Percentiles rank a stretch among this genome's conserved stretches.
These are phyloP conservation scores for Saccharata proteae DNA, from an alignment of 2,329 filamentous ascomycete genomes.

Conservation along the genomic window DNA sequence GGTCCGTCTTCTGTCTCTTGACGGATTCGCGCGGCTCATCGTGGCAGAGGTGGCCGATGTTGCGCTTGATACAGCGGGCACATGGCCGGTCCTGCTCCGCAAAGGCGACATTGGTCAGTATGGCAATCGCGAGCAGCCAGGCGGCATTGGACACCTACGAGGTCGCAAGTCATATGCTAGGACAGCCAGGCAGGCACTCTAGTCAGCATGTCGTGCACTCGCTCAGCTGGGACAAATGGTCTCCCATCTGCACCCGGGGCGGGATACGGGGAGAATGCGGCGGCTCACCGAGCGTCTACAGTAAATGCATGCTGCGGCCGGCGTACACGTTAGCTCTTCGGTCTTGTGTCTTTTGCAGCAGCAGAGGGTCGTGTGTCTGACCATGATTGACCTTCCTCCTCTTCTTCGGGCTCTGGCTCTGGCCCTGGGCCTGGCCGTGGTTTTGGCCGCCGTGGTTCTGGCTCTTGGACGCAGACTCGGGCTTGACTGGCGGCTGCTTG, in stretches of 20 bases:
- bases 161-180: constrained; percentile 43
- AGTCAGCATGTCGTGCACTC: constrained; percentile 21
- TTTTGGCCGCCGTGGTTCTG: not conserved
- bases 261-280: constrained; percentile 10
- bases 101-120: constrained; percentile 21
- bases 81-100: constrained; percentile 73
- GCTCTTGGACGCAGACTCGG: constrained; percentile 1
- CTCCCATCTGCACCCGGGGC: constrained; percentile 5
- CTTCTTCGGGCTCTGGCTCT: constrained; percentile 29
- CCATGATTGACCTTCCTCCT: constrained; percentile 43
- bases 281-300: constrained; percentile 39
- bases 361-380: constrained; percentile 18
- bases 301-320: constrained; percentile 36
- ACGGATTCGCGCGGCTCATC: constrained; percentile 83
- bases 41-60: constrained; percentile 96
- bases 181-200: constrained; percentile 11
- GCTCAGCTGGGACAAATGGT: constrained; percentile 10
- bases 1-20: constrained; percentile 61
- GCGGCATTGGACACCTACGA: constrained; percentile 23
- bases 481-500: too few species aligned
- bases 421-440: not conserved
- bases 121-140: constrained; percentile 11
- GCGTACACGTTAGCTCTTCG: constrained; percentile 17
- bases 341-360: too few species aligned
- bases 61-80: constrained; percentile 94